Evolutionary conservation across 179 eudicot species (phyloP), one percentile per base, ranked within the genome.

Genomic region (Nepenthes alata): DNA sequence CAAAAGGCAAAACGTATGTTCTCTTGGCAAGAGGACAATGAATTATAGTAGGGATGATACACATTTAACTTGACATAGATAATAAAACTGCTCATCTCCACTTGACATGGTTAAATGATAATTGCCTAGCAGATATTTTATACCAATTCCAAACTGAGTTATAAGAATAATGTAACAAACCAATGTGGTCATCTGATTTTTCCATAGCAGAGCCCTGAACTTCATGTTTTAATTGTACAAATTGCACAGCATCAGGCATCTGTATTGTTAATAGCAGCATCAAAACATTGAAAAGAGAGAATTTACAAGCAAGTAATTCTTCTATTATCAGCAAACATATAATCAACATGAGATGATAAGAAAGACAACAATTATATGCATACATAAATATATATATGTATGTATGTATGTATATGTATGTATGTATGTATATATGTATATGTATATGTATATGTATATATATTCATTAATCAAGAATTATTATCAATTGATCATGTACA

Each of bases 81-180:
- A 25, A 0, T 25, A 25, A 25, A 25, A 25, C 25, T 25, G 25
- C 52, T 59, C 2, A 2, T 54, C 16, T 8, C 11, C 35, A 12
- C 25, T 7, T 59, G 1, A 12, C 13, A 15, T 14, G 13, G 47
- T 11, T 35, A 57, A 8, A 11, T 15, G 44, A 41, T 10, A 55
- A 58, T 14, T n/a, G 3, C 14, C 61, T 58, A 58, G 49, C 49
- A 58, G 35, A 11, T 13, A 37, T 35, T 15, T 59, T 0, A n/a
- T 25, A 59, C 37, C 47, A 14, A 36, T 59, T n/a, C 3, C 2
- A 7, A 11, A 41, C 35, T 6, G 37, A 45, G 51, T 11, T 35
- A 59, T 11, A 2, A 37, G 49, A 58, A 37, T 25, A 68, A 36
- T 52, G 25, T 25, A 37, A 57, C 55, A 66, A 73, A 72, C 72